Percentiles rank a stretch among this genome's conserved stretches.
These are phyloP conservation scores for Xylariaceae sp. DNA, from an alignment of 2,329 filamentous ascomycete species.

Conservation along the genomic window DNA sequence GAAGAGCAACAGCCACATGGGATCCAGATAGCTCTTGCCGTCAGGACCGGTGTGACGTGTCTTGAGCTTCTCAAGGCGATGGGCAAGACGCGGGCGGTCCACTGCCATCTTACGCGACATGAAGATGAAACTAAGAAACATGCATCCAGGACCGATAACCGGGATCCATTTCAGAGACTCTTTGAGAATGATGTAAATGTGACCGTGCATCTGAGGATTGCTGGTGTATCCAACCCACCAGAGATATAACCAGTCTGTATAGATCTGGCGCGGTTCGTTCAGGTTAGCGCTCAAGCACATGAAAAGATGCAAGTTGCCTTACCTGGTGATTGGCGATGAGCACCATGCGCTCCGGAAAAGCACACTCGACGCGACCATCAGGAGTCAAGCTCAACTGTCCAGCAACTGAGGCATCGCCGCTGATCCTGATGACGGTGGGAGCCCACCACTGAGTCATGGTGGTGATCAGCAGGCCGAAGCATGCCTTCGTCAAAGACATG, in stretches of 20 bases:
- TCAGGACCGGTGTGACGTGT: conserved; percentile 47
- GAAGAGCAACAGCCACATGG: conserved; percentile 88
- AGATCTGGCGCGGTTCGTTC: conserved; percentile 48
- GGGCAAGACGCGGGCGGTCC: conserved; percentile 69
- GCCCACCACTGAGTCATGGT: conserved; percentile 83
- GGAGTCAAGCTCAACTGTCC: conserved; percentile 65
- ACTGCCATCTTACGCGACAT: conserved; percentile 83
- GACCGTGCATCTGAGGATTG: conserved; percentile 69
- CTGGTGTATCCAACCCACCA: conserved; percentile 92
- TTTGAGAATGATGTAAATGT: conserved; percentile 86
- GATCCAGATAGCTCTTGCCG: conserved; percentile 56
- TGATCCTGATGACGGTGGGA: conserved; percentile 76
- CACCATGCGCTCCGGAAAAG: conserved; percentile 75
- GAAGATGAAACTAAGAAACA: conserved; percentile 87
- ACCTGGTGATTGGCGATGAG: conserved; percentile 85
- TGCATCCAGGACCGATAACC: conserved; percentile 72
- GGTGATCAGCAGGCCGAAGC: conserved; percentile 71
- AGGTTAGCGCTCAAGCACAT: conserved; percentile 19
- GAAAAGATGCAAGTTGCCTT: conserved; percentile 13
- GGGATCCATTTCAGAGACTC: conserved; percentile 80
- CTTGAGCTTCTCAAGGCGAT: conserved; percentile 67
- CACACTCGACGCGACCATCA: conserved; percentile 70
- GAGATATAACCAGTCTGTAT: conserved; percentile 87
- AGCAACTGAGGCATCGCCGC: conserved; percentile 73
- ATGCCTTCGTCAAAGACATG: conserved; percentile 82